Percentiles rank a stretch among this genome's conserved stretches.
Conservation (phyloP, 2,329 filamentous ascomycete species). For the Cercospora beticola region DNA sequence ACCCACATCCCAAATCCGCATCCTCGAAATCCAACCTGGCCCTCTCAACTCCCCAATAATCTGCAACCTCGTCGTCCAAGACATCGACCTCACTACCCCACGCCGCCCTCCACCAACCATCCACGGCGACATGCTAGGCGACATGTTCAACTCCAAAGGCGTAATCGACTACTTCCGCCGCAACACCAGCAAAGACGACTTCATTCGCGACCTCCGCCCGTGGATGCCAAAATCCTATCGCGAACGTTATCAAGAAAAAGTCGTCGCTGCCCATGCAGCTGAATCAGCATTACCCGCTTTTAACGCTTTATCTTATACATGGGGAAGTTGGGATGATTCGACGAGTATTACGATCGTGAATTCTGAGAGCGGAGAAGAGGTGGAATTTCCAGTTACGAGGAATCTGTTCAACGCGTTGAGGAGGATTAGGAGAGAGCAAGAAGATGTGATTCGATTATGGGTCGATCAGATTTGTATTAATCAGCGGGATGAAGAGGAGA, state of each 20-base stretch:
- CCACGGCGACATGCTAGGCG: background rate
- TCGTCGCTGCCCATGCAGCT: background rate
- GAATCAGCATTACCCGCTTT: background rate
- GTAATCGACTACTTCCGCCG: background rate
- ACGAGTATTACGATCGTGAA: background rate
- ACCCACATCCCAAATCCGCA: background rate
- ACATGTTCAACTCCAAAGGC: background rate
- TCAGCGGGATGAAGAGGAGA: background rate
- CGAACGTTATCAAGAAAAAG: background rate
- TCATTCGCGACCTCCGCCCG: background rate
- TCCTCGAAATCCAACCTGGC: background rate
- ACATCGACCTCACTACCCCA: background rate
- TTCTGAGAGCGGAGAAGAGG: background rate
- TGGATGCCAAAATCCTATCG: background rate
- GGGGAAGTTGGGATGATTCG: constrained; percentile 1
- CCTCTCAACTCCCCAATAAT: background rate
- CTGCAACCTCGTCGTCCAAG: constrained; percentile 2
- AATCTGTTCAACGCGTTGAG: background rate
- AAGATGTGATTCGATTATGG: background rate
- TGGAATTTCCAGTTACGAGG: background rate
- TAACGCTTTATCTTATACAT: constrained; percentile 4
- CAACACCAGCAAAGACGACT: background rate
- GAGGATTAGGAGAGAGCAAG: background rate
- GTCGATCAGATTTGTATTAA: constrained; percentile 6
- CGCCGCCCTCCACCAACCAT: background rate